phyloP scores from a whole-genome alignment of 768 basidiomycete species.

The Podaxis sp. region DNA sequence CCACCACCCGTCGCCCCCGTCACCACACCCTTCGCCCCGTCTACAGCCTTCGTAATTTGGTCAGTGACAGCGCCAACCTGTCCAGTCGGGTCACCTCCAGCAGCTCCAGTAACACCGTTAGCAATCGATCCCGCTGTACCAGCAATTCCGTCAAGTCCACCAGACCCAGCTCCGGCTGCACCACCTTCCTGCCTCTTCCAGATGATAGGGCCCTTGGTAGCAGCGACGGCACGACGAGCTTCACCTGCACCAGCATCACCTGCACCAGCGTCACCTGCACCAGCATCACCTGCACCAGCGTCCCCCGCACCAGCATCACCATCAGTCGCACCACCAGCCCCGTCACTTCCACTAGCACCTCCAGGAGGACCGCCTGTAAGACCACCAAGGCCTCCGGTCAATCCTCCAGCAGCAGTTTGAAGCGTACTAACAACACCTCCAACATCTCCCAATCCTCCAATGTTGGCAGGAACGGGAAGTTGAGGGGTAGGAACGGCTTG shows the following conservation, averaged over 20 bases:
- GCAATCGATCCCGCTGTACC: not conserved
- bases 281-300: not conserved
- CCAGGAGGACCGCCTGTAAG: not conserved
- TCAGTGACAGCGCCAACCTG: not conserved
- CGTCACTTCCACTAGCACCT: not conserved
- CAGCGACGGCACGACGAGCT: not conserved
- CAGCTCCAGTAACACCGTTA: too few relatives aligned
- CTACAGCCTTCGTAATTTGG: not conserved
- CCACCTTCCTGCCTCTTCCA: constrained; percentile 4
- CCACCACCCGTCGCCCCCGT: not conserved
- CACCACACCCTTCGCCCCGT: not conserved
- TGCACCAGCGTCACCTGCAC: not conserved
- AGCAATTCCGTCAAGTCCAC: not conserved
- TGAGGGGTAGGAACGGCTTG: not conserved
- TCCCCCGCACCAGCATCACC: not conserved
- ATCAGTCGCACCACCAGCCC: not conserved
- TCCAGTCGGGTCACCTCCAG: too few relatives aligned
- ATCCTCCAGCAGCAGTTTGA: not conserved
- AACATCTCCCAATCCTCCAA: not conserved
- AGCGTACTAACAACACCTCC: not conserved
- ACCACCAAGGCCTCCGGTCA: not conserved
- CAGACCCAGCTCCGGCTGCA: not conserved
- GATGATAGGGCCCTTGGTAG: not conserved
- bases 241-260: too few relatives aligned
- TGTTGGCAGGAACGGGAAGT: not conserved